phyloP scores from a whole-genome alignment of 1,139 yeast genomes.

The Citeromyces hawaiiensis region DNA sequence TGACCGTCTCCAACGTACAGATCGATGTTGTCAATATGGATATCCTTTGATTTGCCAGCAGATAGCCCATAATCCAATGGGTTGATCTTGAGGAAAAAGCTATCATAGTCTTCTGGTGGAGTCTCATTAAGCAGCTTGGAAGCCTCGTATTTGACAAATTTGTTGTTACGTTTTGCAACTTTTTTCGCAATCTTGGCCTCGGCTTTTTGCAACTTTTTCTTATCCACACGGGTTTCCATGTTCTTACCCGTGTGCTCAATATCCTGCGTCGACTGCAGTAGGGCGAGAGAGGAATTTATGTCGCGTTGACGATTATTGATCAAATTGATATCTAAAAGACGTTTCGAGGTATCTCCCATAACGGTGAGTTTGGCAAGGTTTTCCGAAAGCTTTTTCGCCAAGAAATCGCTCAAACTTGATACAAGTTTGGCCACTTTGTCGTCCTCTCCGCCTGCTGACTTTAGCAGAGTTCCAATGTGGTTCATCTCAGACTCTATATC shows the following conservation, averaged over 20 bases:
- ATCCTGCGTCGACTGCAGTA: conserved; percentile 66
- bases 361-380: conserved; percentile 53
- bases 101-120: conserved; percentile 68
- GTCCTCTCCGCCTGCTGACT: conserved; percentile 70
- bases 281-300: conserved; percentile 55
- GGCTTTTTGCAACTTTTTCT: conserved; percentile 92
- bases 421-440: conserved; percentile 36
- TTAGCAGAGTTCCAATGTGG: conserved; percentile 49
- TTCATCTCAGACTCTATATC: conserved; percentile 52
- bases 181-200: conserved; percentile 95
- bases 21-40: conserved; percentile 86
- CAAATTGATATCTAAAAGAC: conserved; percentile 59
- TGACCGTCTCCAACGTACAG: conserved; percentile 91
- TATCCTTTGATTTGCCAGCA: conserved; percentile 91
- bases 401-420: conserved; percentile 27
- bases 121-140: conserved; percentile 66
- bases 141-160: conserved; percentile 85
- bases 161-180: conserved; percentile 85
- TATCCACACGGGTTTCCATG: conserved; percentile 89
- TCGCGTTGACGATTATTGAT: conserved; percentile 60
- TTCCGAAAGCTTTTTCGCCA: conserved; percentile 44
- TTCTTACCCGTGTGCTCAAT: conserved; percentile 87
- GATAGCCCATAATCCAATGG: conserved; percentile 86
- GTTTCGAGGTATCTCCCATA: conserved; percentile 74
- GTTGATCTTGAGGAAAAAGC: conserved; percentile 86